phyloP scores from a whole-genome alignment of 495 filamentous ascomycete genomes.

The Aspergillus leporis region DNA sequence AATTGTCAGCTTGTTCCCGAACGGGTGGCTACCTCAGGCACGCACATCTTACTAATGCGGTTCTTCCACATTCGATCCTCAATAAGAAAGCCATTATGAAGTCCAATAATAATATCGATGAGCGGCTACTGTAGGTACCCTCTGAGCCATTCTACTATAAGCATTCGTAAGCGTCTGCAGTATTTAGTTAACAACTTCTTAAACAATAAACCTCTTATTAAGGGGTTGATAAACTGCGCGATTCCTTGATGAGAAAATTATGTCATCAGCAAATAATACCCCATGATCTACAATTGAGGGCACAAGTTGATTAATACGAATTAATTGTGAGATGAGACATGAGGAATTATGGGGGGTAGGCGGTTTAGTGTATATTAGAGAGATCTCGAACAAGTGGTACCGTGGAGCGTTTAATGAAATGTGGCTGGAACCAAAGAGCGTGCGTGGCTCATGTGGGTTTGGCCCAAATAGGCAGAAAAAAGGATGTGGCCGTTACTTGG shows the following conservation, averaged over 20 bases:
- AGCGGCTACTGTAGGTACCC: background rate
- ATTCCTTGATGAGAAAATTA: no score
- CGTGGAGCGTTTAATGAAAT: slow-evolving; percentile 8
- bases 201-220: no score
- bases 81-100: background rate
- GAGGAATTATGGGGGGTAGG: background rate
- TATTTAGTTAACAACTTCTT: no score
- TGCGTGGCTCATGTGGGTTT: slow-evolving; percentile 18
- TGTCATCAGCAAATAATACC: no score
- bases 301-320: no score
- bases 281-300: no score
- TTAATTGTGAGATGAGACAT: background rate
- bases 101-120: background rate
- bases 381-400: background rate
- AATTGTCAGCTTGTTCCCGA: background rate
- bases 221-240: no score
- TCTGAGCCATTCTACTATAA: background rate
- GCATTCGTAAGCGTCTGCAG: background rate
- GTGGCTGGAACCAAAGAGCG: slow-evolving; percentile 13
- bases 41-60: background rate
- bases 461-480: slow-evolving; percentile 19
- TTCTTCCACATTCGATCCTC: background rate
- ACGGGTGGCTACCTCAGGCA: background rate
- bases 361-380: background rate
- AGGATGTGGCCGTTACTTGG: slow-evolving; percentile 2